phyloP scores from a whole-genome alignment of 2,329 filamentous ascomycete genomes.

The Xylariaceae sp. region DNA sequence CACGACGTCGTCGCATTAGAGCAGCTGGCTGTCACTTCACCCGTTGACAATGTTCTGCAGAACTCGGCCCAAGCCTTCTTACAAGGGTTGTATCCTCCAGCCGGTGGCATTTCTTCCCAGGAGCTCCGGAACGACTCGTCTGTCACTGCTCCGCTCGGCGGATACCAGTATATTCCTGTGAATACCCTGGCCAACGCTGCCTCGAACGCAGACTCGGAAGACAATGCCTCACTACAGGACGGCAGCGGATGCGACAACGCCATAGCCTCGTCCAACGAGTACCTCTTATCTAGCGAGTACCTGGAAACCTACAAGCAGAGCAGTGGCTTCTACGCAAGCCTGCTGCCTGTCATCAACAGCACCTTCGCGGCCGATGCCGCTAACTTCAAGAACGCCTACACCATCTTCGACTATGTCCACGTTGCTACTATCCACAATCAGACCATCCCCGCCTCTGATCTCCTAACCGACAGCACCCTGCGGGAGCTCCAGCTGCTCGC shows the following conservation, averaged over 20 bases:
- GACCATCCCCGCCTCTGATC: constrained; percentile 52
- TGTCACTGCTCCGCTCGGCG: constrained; percentile 65
- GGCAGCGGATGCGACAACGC: constrained; percentile 53
- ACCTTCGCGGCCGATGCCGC: constrained; percentile 45
- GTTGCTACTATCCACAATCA: constrained; percentile 58
- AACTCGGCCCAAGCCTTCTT: constrained; percentile 76
- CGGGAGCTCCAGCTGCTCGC: constrained; percentile 68
- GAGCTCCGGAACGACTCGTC: constrained; percentile 66
- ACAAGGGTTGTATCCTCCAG: constrained; percentile 82
- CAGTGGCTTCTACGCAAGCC: constrained; percentile 54
- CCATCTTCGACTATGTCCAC: constrained; percentile 59
- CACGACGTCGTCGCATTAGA: constrained; percentile 60
- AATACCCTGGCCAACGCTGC: constrained; percentile 54
- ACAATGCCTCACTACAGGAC: constrained; percentile 56
- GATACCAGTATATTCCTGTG: constrained; percentile 81
- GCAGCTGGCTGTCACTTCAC: constrained; percentile 69
- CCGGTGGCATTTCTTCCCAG: constrained; percentile 52
- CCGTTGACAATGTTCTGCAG: constrained; percentile 72
- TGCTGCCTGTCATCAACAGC: constrained; percentile 53
- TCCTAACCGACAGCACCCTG: constrained; percentile 58
- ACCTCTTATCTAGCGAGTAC: constrained; percentile 49
- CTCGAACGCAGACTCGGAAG: constrained; percentile 52
- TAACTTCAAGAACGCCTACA: constrained; percentile 57
- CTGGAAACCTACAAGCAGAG: constrained; percentile 44
- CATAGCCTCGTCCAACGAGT: constrained; percentile 52